Conservation (phyloP, 164 flowering plant species). For the Vitis riparia region DNA sequence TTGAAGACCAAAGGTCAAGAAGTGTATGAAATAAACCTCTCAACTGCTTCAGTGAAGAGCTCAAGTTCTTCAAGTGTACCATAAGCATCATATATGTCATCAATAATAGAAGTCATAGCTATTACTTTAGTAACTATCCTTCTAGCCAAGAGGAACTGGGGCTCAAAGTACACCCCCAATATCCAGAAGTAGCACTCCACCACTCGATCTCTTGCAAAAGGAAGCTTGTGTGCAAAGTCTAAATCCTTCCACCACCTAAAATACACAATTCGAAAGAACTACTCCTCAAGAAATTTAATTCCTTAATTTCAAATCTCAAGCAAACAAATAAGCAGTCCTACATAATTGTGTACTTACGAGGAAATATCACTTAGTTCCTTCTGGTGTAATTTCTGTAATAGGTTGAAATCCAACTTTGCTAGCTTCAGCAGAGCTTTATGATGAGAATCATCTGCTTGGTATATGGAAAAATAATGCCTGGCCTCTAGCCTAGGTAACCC, state of each 20-base stretch:
- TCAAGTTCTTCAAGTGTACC: slow-evolving; percentile 26
- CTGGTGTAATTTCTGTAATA: slow-evolving; percentile 40
- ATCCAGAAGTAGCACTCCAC: slow-evolving; percentile 46
- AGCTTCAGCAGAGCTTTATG: slow-evolving; percentile 28
- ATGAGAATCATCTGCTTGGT: slow-evolving; percentile 23
- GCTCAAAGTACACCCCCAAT: slow-evolving; percentile 28
- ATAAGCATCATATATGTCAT: slow-evolving; percentile 28
- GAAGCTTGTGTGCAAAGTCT: slow-evolving; percentile 24
- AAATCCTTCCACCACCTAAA: slow-evolving; percentile 46
- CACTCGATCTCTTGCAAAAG: slow-evolving; percentile 38
- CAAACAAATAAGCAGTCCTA: no score
- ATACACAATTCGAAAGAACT: no score
- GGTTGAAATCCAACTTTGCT: slow-evolving; percentile 61
- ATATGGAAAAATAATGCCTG: slow-evolving; percentile 32
- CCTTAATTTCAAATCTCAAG: no score
- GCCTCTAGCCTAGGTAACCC: slow-evolving; percentile 38
- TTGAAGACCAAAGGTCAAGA: no score
- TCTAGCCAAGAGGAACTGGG: slow-evolving; percentile 26
- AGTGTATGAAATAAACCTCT: slow-evolving; percentile 17
- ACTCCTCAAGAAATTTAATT: not conserved
- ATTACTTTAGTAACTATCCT: slow-evolving; percentile 13
- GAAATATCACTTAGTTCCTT: slow-evolving; percentile 34
- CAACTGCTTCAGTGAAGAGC: slow-evolving; percentile 24
- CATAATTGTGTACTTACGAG: slow-evolving; percentile 19
- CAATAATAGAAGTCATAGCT: slow-evolving; percentile 16